Conservation (phyloP, 805 yeast species). For the Barnettozyma pratensis region DNA sequence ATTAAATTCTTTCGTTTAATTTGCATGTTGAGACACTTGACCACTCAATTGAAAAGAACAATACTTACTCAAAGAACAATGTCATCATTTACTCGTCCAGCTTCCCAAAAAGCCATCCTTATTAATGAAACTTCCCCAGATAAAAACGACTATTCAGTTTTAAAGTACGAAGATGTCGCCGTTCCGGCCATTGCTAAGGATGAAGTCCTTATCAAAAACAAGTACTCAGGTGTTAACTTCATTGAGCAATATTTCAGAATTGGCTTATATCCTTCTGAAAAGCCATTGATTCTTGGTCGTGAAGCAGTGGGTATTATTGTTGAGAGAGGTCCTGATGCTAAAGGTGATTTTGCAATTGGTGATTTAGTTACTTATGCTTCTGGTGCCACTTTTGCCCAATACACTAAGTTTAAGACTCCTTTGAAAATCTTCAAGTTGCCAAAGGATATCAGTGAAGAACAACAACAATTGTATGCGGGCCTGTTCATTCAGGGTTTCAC, state of each 20-base stretch:
- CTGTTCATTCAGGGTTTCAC: slow-evolving; percentile 71
- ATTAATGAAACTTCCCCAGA: slow-evolving; percentile 49
- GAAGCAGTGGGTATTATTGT: slow-evolving; percentile 71
- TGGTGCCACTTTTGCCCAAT: slow-evolving; percentile 64
- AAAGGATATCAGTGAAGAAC: slow-evolving; percentile 39
- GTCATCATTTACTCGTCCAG: slow-evolving; percentile 37
- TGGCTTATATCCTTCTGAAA: slow-evolving; percentile 61
- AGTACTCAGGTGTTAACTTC: slow-evolving; percentile 74
- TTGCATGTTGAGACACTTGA: background rate
- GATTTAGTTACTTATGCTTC: slow-evolving; percentile 63
- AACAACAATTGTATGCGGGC: slow-evolving; percentile 54
- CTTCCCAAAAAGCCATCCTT: slow-evolving; percentile 49
- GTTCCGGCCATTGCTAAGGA: slow-evolving; percentile 51
- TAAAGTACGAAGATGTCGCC: slow-evolving; percentile 50
- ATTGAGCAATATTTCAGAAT: slow-evolving; percentile 79
- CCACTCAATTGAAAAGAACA: background rate
- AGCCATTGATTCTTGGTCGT: slow-evolving; percentile 68
- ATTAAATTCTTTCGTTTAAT: background rate
- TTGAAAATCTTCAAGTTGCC: slow-evolving; percentile 44
- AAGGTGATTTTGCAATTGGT: slow-evolving; percentile 48
- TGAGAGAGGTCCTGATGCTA: slow-evolving; percentile 55
- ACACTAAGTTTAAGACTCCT: slow-evolving; percentile 42
- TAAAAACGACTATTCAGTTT: slow-evolving; percentile 35
- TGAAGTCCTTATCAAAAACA: slow-evolving; percentile 68
- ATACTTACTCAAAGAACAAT: slow-evolving; percentile 5